Base-by-base conservation (phyloP, 129 eudicot species). In the Centella asiatica region DNA sequence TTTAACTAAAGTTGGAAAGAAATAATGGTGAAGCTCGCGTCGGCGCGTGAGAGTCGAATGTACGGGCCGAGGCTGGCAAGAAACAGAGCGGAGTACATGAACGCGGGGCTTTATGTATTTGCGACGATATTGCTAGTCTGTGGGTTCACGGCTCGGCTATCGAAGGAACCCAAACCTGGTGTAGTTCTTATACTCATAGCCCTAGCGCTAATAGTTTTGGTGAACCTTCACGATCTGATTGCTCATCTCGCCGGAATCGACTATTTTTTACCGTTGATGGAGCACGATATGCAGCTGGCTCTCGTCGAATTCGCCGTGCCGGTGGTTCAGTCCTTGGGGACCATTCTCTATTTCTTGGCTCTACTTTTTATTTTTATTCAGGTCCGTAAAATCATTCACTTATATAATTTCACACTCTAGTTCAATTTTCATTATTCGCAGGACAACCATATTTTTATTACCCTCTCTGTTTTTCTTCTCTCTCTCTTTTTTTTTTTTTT, bases 1-100 rank as follows among this genome's bases (percentile, higher is more conserved):
- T n/a, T n/a, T n/a, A n/a, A n/a, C n/a, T 4, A 22, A 14, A 4
- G 39, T 4, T 34, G 9, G 39, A 34, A n/a, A 19, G 7, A 4
- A 20, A 26, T 2, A 63, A 87, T 92, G 95, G 98, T 92, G 84
- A 92, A 92, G 71, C 76, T 92, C 54, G 98, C 94, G 37, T 69
- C 95, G 70, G 88, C 98, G 49, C 81, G 95, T 0, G 95, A 84
- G 47, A 45, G 58, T 45, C 70, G 98, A 64, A 56, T 67, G 74
- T 92, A 92, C 88, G 98, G 95, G 50, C 78, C 94, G 23, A 28
- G 88, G 47, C 69, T 77, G 71, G 64, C 72, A 28, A 74, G 90
- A 23, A 73, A 71, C 68, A 57, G 95, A 49, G 64, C 77, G 1
- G 95, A 84, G 74, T 87, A 84, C 83, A 80, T 69, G 37, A 92